Percentiles rank a stretch among this genome's conserved stretches.
Conservation (phyloP, 2,329 filamentous ascomycete genomes). For the Metarhizium brunneum region DNA sequence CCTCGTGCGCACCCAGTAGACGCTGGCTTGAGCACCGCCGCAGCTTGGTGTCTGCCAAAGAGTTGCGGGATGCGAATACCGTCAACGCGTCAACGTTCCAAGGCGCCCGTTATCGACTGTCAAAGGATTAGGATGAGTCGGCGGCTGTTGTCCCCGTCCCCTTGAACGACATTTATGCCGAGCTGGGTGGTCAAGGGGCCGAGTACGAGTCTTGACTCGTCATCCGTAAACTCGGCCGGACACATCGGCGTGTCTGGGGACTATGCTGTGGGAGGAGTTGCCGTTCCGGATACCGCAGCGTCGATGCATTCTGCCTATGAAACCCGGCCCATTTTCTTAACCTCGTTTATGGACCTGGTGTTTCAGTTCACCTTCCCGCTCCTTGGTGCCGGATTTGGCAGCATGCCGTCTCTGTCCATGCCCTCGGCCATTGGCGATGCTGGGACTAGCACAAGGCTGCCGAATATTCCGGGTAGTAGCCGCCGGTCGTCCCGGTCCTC, state of each 20-base stretch:
- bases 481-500: no score
- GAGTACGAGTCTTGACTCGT: slow-evolving; percentile 12
- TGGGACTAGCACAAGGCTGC: slow-evolving; percentile 10
- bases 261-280: slow-evolving; percentile 17
- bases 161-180: slow-evolving; percentile 14
- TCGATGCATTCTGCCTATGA: slow-evolving; percentile 37
- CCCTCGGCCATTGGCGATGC: slow-evolving; percentile 22
- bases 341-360: slow-evolving; percentile 35
- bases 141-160: slow-evolving; percentile 6
- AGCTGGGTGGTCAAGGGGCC: slow-evolving; percentile 16
- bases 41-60: slow-evolving; percentile 35
- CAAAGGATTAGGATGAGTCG: no score
- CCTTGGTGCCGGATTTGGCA: slow-evolving; percentile 22
- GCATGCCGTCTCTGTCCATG: slow-evolving; percentile 26
- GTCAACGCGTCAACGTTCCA: slow-evolving; percentile 3
- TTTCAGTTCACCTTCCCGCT: slow-evolving; percentile 31
- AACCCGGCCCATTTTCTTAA: slow-evolving; percentile 32
- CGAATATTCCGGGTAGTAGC: no score
- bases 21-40: slow-evolving; percentile 52
- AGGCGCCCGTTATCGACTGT: no score
- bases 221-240: slow-evolving; percentile 10
- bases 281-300: slow-evolving; percentile 31
- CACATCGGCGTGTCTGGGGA: slow-evolving; percentile 9
- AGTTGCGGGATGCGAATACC: slow-evolving; percentile 9
- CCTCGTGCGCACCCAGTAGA: slow-evolving; percentile 38